Conservation (phyloP, 1,284 basidiomycete genomes). For the Leccinum fallax region DNA sequence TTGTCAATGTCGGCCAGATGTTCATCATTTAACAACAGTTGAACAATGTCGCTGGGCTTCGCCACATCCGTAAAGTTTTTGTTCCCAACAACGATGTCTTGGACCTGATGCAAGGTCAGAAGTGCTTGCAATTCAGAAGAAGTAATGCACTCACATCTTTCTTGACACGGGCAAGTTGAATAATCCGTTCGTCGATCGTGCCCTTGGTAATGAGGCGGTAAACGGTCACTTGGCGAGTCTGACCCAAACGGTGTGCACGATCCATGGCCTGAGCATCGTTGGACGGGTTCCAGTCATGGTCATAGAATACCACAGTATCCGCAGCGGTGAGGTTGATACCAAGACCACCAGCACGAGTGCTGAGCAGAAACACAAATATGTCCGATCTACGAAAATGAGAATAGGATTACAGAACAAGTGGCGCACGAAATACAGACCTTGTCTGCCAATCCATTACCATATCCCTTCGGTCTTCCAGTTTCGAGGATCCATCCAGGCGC, state of each 20-base stretch:
- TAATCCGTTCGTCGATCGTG: constrained; percentile 98
- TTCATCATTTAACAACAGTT: constrained; percentile 93
- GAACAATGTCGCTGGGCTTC: constrained; percentile 97
- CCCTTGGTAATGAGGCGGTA: constrained; percentile 96
- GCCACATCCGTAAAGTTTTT: constrained; percentile 92
- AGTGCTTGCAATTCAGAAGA: neutral
- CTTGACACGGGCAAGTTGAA: constrained; percentile 92
- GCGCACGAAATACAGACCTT: constrained; percentile 55
- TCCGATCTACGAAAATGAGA: constrained; percentile 64
- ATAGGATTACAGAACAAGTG: constrained; percentile 5
- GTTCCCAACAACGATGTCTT: constrained; percentile 99
- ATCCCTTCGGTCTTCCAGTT: constrained; percentile 94
- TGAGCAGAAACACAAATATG: constrained; percentile 94
- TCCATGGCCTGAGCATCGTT: constrained; percentile 99
- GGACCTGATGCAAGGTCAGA: constrained; percentile 60
- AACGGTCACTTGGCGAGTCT: constrained; percentile 98
- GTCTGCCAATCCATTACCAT: constrained; percentile 99
- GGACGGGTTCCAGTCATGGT: constrained; percentile 99
- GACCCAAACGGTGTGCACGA: constrained; percentile 96
- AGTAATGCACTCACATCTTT: constrained; percentile 72
- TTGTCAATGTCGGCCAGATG: constrained; percentile 70
- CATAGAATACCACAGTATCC: constrained; percentile 98
- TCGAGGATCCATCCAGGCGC: constrained; percentile 92
- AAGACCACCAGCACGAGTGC: constrained; percentile 95
- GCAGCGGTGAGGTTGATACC: constrained; percentile 99